Evolutionary conservation across 2,329 filamentous ascomycete species (phyloP), one percentile per base, ranked within the genome.

Genomic region (Cladophialophora exuberans): DNA sequence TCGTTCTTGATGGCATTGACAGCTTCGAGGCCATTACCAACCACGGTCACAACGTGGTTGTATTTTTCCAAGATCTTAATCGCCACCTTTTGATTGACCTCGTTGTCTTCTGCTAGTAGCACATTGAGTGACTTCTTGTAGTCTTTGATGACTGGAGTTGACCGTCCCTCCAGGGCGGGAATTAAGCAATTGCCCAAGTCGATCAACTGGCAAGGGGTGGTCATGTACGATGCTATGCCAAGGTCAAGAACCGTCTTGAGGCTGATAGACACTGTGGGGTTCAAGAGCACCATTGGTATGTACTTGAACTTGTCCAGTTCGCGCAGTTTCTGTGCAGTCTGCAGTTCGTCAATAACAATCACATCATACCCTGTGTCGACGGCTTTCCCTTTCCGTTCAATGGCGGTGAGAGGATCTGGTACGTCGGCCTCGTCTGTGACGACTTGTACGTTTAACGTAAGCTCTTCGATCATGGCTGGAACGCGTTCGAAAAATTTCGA

Each of bases 201-300:
- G 60, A 97, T 96, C 4, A 93, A 84, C 67, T 93, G 83, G 74
- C 94, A 97, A 6, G 94, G 94, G 13, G 91, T 96, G 1, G 94
- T 97, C 91, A 97, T 97, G 73, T 97, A 97, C 46, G 92, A 97
- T n/a, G 92, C 95, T 64, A 99, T 96, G 60, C 94, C 93, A 61
- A 97, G 82, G 70, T 97, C 94, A 56, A 97, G 77, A 55, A 93
- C 94, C 2, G 90, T 94, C 76, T 96, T 96, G 65, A 99, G 80
- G 71, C 86, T 95, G 63, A 97, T 90, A 58, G 92, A 89, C 10
- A 97, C 91, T 30, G 90, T 79, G 0, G 93, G 91, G 39, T 91
- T 94, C 41, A 97, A 76, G 58, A 97, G 83, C 38, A 99, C 93
- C 62, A 99, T 92, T 2, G 94, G 94, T 41, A 97, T 90, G 69